Percentiles rank a stretch among this genome's conserved stretches.
phyloP scores from a whole-genome alignment of 2,329 filamentous ascomycete genomes.

The Fusarium sp. region DNA sequence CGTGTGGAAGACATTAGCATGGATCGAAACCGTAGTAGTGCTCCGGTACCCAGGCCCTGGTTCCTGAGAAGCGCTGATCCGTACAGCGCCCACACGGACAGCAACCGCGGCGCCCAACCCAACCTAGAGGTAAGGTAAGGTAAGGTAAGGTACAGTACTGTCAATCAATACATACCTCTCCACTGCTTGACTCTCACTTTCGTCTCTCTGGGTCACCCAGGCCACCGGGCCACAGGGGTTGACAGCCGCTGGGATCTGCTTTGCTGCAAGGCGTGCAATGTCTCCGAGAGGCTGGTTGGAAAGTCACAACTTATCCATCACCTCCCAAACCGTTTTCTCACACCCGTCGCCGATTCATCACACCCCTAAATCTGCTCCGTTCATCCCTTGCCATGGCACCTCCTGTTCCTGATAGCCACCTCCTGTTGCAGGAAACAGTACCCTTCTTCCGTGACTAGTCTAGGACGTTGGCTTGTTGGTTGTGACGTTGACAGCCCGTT shows the following conservation, averaged over 20 bases:
- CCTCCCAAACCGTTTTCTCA: conserved; percentile 29
- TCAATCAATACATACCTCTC: conserved; percentile 8
- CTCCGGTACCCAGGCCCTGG: conserved; percentile 27
- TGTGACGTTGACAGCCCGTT: conserved; percentile 37
- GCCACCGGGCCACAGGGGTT: conserved; percentile 43
- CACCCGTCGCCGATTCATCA: conserved; percentile 14
- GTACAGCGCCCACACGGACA: conserved; percentile 11
- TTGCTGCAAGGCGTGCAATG: conserved; percentile 38
- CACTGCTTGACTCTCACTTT: conserved; percentile 19
- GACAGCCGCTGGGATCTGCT: conserved; percentile 40
- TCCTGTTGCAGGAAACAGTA: conserved; percentile 30
- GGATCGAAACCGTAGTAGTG: conserved; percentile 20
- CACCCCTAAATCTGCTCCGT: conserved; percentile 23
- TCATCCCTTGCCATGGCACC: conserved; percentile 31
- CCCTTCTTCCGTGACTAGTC: conserved; percentile 30
- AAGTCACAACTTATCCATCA: conserved; percentile 25
- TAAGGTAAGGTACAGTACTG: no score
- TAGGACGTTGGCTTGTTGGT: conserved; percentile 28
- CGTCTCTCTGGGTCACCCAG: conserved; percentile 38
- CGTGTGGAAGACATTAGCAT: conserved; percentile 19
- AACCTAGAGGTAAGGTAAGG: background rate
- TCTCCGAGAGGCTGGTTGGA: conserved; percentile 43
- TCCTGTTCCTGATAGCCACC: conserved; percentile 13
- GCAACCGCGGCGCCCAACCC: background rate
- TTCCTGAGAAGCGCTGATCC: conserved; percentile 36